Evolutionary conservation across 352 stramenopile genomes (phyloP), one percentile per base, ranked within the genome.

Genomic region (Globisporangium rhizosaccharum): DNA sequence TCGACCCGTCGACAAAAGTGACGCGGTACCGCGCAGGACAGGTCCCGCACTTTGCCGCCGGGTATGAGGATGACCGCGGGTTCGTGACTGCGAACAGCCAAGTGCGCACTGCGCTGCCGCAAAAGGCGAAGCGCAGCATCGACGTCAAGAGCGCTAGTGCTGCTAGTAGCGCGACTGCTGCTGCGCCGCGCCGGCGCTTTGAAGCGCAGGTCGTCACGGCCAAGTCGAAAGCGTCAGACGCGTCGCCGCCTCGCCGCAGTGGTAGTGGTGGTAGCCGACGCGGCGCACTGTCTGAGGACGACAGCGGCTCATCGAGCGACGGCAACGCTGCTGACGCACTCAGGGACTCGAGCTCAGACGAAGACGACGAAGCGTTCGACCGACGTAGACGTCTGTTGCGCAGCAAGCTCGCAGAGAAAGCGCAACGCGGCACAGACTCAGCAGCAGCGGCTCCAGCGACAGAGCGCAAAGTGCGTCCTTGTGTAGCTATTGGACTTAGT

Each of bases 1-100:
- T 96, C 25, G 86, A 96, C 45, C 70, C 72, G 45, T 89, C 82
- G 49, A 89, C 79, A 44, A 92, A 93, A 63, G 81, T 96, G 48
- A 58, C 72, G n/a, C 82, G 86, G 18, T 93, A 96, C 56, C 82
- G 86, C 44, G 84, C 86, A 28, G 86, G 86, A 9, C 81, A 94
- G 48, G 84, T 94, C 9, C 86, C 86, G 30, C 72, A 82, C 23
- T 94, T 90, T 53, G 84, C 84, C 0, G 57, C 75, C 0, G 82
- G 81, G 0, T 90, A 89, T 57, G 82, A 94, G 51, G 84, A 92
- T 6, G 82, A 94, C 42, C 68, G 80, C 11, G 82, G 83, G 2
- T 93, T 93, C 36, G 81, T 93, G 50, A 90, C 81, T 8, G 71
- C 79, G 33, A 77, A 70, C 62, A 85, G 82, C 41, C 66, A 85